phyloP scores from a whole-genome alignment of 805 yeast genomes.

The Ogataea salicorniae region DNA sequence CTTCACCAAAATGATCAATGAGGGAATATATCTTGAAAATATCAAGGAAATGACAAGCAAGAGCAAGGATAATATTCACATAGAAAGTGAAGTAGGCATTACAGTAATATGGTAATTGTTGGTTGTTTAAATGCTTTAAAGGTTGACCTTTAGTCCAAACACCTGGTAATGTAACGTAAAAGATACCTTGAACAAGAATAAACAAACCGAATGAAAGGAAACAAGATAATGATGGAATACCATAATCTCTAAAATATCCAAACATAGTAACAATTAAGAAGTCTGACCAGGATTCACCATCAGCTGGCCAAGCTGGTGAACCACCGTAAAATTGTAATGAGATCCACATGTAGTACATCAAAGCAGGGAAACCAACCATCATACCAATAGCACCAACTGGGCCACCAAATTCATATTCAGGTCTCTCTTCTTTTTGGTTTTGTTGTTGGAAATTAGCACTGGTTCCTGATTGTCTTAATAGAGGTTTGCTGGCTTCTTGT shows the following conservation, averaged over 20 bases:
- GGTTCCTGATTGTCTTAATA: neutral
- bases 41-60: constrained; percentile 67
- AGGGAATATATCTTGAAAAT: constrained; percentile 68
- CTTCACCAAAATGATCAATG: constrained; percentile 79
- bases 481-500: neutral
- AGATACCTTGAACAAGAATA: constrained; percentile 59
- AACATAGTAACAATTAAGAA: constrained; percentile 41
- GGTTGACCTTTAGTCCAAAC: constrained; percentile 95
- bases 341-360: constrained; percentile 98
- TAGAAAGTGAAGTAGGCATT: constrained; percentile 88
- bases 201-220: constrained; percentile 71
- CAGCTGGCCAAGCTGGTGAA: constrained; percentile 59
- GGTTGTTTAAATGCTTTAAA: constrained; percentile 69
- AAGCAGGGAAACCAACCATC: constrained; percentile 86
- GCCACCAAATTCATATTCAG: constrained; percentile 90
- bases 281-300: constrained; percentile 46
- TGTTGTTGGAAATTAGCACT: neutral
- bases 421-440: neutral
- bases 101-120: constrained; percentile 87
- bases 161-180: constrained; percentile 87
- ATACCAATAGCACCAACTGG: constrained; percentile 83
- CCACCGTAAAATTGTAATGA: constrained; percentile 79
- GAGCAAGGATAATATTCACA: constrained; percentile 51
- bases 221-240: constrained; percentile 53
- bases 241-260: constrained; percentile 44